Evolutionary conservation across 805 yeast species (phyloP), one percentile per base, ranked within the genome.

Genomic region (Saccharomyces cerevisiae): DNA sequence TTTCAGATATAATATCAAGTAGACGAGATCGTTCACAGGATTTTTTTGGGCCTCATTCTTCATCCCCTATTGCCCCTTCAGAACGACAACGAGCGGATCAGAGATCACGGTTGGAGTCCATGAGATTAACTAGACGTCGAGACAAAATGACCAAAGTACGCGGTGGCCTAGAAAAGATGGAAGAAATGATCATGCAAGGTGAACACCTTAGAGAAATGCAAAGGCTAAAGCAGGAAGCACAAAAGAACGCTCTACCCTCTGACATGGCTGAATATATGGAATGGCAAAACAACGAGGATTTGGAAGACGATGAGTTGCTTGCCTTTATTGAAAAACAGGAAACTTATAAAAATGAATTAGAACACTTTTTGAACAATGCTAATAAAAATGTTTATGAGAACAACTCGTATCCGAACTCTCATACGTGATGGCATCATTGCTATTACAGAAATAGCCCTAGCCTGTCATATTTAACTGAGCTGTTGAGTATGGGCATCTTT

Each of bases 141-240:
- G 26, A 36, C 17, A 11, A 43, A 26, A 28, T 41, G 17, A 5
- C 54, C n/a, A 9, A 51, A 10, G 52, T 31, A 47, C 57, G 70
- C 27, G 69, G 71, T 28, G 70, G 71, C 0, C 21, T 57, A 13
- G 61, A 58, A 2, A 52, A 52, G 22, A 67, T 68, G 71, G 70
- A 66, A 49, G 48, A 57, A 5, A 65, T 67, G 46, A 59, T 68
- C 4, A 62, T 66, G 66, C 51, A 55, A 11, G 54, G 61, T 11
- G 69, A 65, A 47, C 53, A 55, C 10, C 47, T 29, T 17, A 47
- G 53, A 36, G 66, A 66, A 46, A 36, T 55, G 26, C 50, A 57
- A 21, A 22, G 50, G 3, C 50, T 62, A 41, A 55, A 59, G 11
- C 36, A 51, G 30, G 60, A 61, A 49, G 68, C 69, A 2, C 56